Base-by-base conservation (phyloP, 805 yeast species). In the Komagataella kurtzmanii region DNA sequence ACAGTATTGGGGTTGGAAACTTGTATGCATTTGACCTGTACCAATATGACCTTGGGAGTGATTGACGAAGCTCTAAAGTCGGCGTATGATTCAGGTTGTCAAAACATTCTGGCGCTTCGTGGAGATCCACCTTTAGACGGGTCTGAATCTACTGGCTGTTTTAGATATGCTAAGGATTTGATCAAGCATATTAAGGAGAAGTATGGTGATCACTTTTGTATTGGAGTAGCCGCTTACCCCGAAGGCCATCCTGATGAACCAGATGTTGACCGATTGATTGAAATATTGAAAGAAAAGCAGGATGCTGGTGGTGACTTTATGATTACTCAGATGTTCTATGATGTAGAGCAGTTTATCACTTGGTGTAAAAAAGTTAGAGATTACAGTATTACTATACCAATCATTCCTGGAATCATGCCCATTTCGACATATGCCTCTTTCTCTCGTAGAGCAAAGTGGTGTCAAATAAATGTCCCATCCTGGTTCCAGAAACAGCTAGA, bases 331-430 rank as follows among this genome's bases (percentile, higher is more conserved):
- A 87, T 93, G 97, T 91, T 93, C 66, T 93, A 93, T 67, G 97
- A 93, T 62, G 93, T 76, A 10, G 96, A 90, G 48, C 77, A 76
- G 54, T 93, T 91, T 66, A 76, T 93, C 53, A 59, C 67, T 10
- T 93, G 99, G 99, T 88, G 93, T 60, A 65, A 73, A 17, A 68
- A 71, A 54, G 76, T 91, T 52, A 77, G 91, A 58, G 80, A 74
- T 19, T 71, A 72, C 19, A 97, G 96, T 19, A 77, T 93, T 56
- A 73, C 73, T 45, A 81, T 87, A 51, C 98, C 98, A 24, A 86
- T 93, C 57, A 83, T 93, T 54, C 99, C 99, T 1, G 99, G 99
- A 12, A 89, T 93, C 66, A 93, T 93, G 99, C 99, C 99, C 19
- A 90, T 93, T 53, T 82, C 95, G n/a, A 88, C 97, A 3, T 90